A percentile compares a stretch with the other conserved stretches of the same genome.
phyloP scores from a whole-genome alignment of 179 eudicot genomes.

The Monotropa hypopitys region DNA sequence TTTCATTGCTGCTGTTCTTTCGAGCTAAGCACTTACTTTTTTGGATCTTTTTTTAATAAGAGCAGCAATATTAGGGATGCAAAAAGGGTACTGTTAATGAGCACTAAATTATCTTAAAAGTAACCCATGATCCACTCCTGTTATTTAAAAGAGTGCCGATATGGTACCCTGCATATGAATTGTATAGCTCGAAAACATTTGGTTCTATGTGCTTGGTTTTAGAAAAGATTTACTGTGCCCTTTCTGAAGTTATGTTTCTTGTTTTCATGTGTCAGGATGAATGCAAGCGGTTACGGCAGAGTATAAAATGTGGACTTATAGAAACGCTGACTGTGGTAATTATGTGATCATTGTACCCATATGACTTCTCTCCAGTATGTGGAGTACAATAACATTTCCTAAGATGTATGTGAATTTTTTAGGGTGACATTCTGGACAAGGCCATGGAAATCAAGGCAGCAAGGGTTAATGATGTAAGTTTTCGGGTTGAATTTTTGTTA shows the following conservation, averaged over 20 bases:
- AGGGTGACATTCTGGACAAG: slow-evolving; percentile 93
- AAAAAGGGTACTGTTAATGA: neutral
- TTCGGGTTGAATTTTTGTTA: neutral
- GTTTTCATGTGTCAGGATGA: slow-evolving; percentile 54
- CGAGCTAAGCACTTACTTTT: neutral
- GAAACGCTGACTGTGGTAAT: slow-evolving; percentile 82
- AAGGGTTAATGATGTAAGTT: slow-evolving; percentile 83
- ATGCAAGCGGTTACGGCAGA: slow-evolving; percentile 93
- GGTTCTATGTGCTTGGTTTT: neutral
- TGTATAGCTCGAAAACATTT: neutral
- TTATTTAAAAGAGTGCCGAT: neutral
- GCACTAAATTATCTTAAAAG: neutral
- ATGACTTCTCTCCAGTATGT: neutral
- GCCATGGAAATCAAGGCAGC: slow-evolving; percentile 66
- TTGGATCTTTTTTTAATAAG: neutral
- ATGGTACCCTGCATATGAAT: neutral
- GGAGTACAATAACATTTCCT: neutral
- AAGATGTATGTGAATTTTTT: slow-evolving; percentile 15
- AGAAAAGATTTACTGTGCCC: neutral
- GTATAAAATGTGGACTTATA: slow-evolving; percentile 90
- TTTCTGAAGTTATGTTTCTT: slow-evolving; percentile 9
- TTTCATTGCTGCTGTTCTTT: slow-evolving; percentile 1
- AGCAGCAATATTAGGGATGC: neutral
- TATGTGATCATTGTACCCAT: slow-evolving; percentile 1
- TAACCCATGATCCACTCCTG: neutral